A percentile compares a stretch with the other conserved stretches of the same genome.
phyloP scores from a whole-genome alignment of 1,284 basidiomycete genomes.

The Cutaneotrichosporon sp. region DNA sequence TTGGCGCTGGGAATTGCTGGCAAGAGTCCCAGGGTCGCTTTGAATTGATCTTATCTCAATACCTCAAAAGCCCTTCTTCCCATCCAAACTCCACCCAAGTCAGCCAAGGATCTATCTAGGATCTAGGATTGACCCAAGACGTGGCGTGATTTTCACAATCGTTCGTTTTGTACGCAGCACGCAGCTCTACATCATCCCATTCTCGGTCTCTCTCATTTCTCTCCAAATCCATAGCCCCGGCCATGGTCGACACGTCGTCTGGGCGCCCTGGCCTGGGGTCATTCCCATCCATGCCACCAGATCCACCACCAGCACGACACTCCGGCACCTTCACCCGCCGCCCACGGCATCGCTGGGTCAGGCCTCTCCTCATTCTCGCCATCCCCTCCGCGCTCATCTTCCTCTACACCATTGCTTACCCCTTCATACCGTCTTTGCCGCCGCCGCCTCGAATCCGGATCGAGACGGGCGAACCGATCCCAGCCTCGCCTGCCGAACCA shows the following conservation, averaged over 20 bases:
- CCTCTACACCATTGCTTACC: conserved; percentile 41
- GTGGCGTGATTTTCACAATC: neutral
- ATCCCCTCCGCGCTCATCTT: conserved; percentile 38
- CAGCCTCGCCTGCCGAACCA: neutral
- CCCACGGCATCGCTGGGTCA: conserved; percentile 26
- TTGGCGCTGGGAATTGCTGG: too few species aligned
- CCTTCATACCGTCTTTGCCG: conserved; percentile 44
- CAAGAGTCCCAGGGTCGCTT: neutral
- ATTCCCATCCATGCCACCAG: neutral
- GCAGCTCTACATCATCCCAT: neutral
- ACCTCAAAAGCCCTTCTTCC: too few species aligned
- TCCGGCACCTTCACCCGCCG: neutral
- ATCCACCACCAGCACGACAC: neutral
- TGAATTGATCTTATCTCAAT: neutral
- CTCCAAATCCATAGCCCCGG: neutral
- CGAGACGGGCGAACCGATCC: conserved; percentile 10
- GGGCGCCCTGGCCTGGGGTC: neutral
- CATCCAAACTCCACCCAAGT: too few species aligned
- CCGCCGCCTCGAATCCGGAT: conserved; percentile 42
- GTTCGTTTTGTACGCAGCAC: neutral
- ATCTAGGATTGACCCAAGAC: neutral
- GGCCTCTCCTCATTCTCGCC: conserved; percentile 31
- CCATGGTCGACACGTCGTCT: neutral
- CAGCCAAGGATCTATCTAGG: neutral
- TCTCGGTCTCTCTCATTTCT: neutral